Percentiles rank a stretch among this genome's conserved stretches.
Evolutionary conservation across 139 green algal genomes (phyloP).

Genomic region (Monoraphidium neglectum): DNA sequence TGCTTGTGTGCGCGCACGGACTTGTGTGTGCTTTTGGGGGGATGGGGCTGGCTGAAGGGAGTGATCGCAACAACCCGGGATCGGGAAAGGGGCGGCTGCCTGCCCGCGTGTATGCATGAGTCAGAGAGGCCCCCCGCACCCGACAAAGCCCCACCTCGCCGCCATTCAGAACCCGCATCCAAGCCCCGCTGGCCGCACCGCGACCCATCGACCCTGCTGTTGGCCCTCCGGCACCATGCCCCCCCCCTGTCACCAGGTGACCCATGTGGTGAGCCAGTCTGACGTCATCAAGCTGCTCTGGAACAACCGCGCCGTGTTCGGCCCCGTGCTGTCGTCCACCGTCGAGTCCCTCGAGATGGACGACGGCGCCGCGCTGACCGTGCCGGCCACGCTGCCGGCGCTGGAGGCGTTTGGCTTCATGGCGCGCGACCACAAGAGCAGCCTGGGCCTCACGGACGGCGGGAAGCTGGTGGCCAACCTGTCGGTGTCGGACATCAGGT

Average conservation of each 20-base stretch:
- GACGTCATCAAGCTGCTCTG: conserved; percentile 40
- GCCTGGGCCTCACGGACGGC: conserved; percentile 36
- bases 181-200: no score
- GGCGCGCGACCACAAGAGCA: conserved; percentile 46
- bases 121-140: no score
- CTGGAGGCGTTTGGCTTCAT: conserved; percentile 43
- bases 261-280: conserved; percentile 39
- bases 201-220: no score
- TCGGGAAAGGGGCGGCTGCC: no score
- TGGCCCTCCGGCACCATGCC: no score
- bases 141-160: no score
- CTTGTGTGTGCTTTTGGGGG: no score
- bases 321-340: neutral
- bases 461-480: conserved; percentile 59
- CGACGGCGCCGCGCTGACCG: conserved; percentile 16
- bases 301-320: conserved; percentile 31
- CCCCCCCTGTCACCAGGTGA: conserved; percentile 24
- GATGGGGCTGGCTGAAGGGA: no score
- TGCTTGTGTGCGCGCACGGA: no score
- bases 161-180: no score
- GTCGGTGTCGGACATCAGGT: conserved; percentile 61
- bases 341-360: conserved; percentile 36
- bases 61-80: no score
- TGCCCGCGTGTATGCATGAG: no score
- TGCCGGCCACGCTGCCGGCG: conserved; percentile 11